Evolutionary conservation across 805 yeast genomes (phyloP), one percentile per base, ranked within the genome.

Genomic region (Candida mattraensis): DNA sequence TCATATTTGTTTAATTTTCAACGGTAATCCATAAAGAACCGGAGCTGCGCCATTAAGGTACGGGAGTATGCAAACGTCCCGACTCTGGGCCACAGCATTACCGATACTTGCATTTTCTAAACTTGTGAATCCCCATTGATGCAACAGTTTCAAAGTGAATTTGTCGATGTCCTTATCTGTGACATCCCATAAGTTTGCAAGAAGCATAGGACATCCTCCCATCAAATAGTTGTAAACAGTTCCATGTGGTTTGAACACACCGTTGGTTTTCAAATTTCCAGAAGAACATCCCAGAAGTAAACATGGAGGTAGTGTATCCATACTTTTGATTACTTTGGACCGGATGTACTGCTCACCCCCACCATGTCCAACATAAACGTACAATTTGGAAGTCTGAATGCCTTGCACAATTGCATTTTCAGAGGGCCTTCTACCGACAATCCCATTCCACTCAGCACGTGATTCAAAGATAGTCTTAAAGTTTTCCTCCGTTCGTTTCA

Each of bases 131-230:
- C 93, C 93, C 81, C 93, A 82, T 42, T 69, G 66, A 3, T 70
- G 69, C 46, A 93, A 72, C 24, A 86, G 56, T 3, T 74, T 64
- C 7, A 70, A 41, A 16, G 87, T 82, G 48, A 89, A 87, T 48
- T 70, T 72, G 59, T 93, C 98, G 33, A 87, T 86, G 57, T 93
- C 99, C 47, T 85, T 88, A 60, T 93, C 98, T 0, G 98, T 93
- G 4, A 93, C 97, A 58, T 88, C 96, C 99, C 99, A 93, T 38
- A 93, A 61, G 51, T 87, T 87, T 0, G 87, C 96, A 23, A 93
- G 63, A 1, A 87, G 71, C 78, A 84, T 71, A 0, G 95, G 93
- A 30, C 87, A 76, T 0, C 95, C 95, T 15, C 88, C 93, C 7
- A 74, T 64, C 18, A 93, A 57, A 68, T 88, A 88, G 33, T 84